A percentile compares a stretch with the other conserved stretches of the same genome.
These are phyloP conservation scores for Phycomyces nitens DNA, from an alignment of 192 early-diverging fungal genomes.

Conservation along the genomic window DNA sequence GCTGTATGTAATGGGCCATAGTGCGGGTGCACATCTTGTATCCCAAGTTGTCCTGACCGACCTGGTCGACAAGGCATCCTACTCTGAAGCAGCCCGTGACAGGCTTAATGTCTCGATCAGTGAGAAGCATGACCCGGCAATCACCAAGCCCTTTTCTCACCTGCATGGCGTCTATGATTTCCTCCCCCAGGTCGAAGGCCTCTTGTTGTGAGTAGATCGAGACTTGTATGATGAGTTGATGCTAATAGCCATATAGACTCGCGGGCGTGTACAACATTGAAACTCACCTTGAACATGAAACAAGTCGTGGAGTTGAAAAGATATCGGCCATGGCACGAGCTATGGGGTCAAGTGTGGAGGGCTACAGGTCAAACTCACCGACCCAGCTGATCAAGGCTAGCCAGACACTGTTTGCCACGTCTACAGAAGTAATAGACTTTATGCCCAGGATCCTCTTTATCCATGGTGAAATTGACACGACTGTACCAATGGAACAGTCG, in stretches of 20 bases:
- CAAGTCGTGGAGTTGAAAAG: slow-evolving; percentile 49
- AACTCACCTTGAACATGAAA: slow-evolving; percentile 47
- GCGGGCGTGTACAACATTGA: slow-evolving; percentile 51
- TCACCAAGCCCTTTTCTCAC: no score
- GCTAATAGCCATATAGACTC: no score
- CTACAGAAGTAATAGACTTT: slow-evolving; percentile 24
- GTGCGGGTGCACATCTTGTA: slow-evolving; percentile 41
- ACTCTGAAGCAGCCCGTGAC: slow-evolving; percentile 4
- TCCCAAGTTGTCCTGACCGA: slow-evolving; percentile 34
- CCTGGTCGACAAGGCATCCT: slow-evolving; percentile 23
- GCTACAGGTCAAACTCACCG: slow-evolving; percentile 26
- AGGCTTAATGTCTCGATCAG: background rate
- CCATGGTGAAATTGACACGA: slow-evolving; percentile 35
- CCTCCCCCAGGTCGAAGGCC: slow-evolving; percentile 36
- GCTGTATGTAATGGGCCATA: slow-evolving; percentile 46
- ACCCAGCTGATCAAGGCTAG: slow-evolving; percentile 18
- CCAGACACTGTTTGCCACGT: slow-evolving; percentile 20
- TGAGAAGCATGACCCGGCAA: slow-evolving; percentile 14
- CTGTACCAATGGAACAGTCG: slow-evolving; percentile 31
- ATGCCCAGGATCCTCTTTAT: slow-evolving; percentile 33
- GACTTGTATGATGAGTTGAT: no score
- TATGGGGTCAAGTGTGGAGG: slow-evolving; percentile 41
- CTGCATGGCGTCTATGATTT: slow-evolving; percentile 5
- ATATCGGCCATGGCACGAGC: slow-evolving; percentile 54
- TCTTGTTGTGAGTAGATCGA: slow-evolving; percentile 33